phyloP scores from a whole-genome alignment of 1,284 basidiomycete species.

The Microbotryomycetes sp. region DNA sequence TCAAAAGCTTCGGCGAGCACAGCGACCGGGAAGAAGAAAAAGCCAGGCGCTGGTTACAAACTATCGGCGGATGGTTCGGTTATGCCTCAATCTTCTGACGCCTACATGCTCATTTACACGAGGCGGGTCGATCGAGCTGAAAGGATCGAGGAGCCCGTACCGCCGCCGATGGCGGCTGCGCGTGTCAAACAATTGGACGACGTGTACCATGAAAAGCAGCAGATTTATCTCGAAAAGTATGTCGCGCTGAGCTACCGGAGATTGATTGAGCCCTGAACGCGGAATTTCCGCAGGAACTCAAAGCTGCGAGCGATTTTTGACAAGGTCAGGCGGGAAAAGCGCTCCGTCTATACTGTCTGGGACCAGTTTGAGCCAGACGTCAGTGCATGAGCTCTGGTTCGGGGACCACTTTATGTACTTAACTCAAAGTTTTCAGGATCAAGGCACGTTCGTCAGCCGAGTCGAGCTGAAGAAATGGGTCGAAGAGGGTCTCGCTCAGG shows the following conservation, averaged over 20 bases:
- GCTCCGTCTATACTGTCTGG: constrained; percentile 59
- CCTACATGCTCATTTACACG: constrained; percentile 86
- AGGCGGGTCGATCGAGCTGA: constrained; percentile 38
- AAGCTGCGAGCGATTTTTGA: constrained; percentile 44
- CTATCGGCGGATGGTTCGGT: background rate
- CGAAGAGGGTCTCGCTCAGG: constrained; percentile 18
- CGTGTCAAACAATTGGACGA: constrained; percentile 55
- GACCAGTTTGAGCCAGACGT: constrained; percentile 51
- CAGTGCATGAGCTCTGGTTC: constrained; percentile 9
- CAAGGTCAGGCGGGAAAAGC: constrained; percentile 50
- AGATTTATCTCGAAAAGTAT: background rate
- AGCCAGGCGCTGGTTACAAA: constrained; percentile 3
- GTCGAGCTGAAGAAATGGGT: constrained; percentile 58
- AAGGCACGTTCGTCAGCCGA: constrained; percentile 54
- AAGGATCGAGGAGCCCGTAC: constrained; percentile 35
- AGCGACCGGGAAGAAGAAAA: constrained; percentile 11
- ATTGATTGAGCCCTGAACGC: background rate
- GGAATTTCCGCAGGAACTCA: background rate
- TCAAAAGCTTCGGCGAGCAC: constrained; percentile 21
- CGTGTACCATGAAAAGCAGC: constrained; percentile 47
- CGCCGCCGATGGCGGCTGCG: constrained; percentile 51
- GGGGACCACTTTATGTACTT: constrained; percentile 8
- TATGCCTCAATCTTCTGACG: background rate
- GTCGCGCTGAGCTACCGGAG: too few relatives aligned
- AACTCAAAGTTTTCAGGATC: constrained; percentile 41